A percentile compares a stretch with the other conserved stretches of the same genome.
Conservation (phyloP, 2,329 filamentous ascomycete genomes). For the Hymenoscyphus repandus region DNA sequence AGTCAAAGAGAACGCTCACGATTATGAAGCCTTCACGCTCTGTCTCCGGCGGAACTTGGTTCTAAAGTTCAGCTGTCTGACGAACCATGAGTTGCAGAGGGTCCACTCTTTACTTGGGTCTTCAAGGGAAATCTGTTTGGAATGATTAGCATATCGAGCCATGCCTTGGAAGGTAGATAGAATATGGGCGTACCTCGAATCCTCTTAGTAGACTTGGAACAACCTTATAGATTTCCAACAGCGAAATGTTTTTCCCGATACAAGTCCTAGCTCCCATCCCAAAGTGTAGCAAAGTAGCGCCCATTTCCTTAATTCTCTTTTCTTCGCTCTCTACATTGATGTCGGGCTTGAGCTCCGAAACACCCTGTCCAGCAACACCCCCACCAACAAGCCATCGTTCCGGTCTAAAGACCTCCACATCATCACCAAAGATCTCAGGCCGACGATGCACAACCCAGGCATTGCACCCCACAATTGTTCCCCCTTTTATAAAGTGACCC, state of each 20-base stretch:
- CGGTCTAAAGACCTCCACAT: slow-evolving; percentile 61
- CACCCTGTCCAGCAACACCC: slow-evolving; percentile 14
- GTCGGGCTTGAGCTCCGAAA: not conserved
- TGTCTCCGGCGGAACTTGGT: slow-evolving; percentile 22
- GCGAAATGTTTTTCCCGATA: slow-evolving; percentile 61
- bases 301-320: slow-evolving; percentile 59
- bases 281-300: slow-evolving; percentile 67
- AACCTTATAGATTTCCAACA: slow-evolving; percentile 60
- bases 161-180: not conserved
- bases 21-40: not conserved
- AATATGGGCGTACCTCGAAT: slow-evolving; percentile 48
- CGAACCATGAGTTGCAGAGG: slow-evolving; percentile 57
- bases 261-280: slow-evolving; percentile 67
- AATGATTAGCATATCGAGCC: not conserved
- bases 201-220: slow-evolving; percentile 56
- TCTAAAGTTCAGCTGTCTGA: slow-evolving; percentile 53
- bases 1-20: too few relatives aligned
- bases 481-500: slow-evolving; percentile 57
- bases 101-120: slow-evolving; percentile 52
- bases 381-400: slow-evolving; percentile 58
- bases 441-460: slow-evolving; percentile 70
- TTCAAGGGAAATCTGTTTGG: slow-evolving; percentile 46
- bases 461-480: slow-evolving; percentile 69
- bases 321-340: slow-evolving; percentile 37
- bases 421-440: slow-evolving; percentile 60